Base-by-base conservation (phyloP, 371 early-diverging fungal genomes). In the Haplosporangium sp. region DNA sequence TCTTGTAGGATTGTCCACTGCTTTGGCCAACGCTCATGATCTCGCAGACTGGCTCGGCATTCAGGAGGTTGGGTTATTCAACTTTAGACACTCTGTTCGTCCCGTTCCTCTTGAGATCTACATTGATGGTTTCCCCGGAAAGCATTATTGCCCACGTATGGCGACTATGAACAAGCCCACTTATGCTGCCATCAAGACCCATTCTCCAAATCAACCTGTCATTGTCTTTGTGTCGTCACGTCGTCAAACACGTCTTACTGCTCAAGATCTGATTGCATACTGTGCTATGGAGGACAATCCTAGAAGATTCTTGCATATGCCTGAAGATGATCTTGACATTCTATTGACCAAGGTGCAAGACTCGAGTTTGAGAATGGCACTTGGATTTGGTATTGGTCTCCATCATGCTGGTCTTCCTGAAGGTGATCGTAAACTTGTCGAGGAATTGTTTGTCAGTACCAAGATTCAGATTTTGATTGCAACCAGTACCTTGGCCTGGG, bases 401-500 rank as follows among this genome's bases (percentile, higher is more conserved):
- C 99, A 99, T 85, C 99, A 99, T 83, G 99, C 99, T 13, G 99
- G 99, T 35, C 85, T 99, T 45, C 92, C 95, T 6, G 95, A 98
- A 67, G 83, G 83, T 13, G 97, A 99, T 68, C 90, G 99, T 50
- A 89, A 88, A 67, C 77, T 96, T 4, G 96, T 96, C n/a, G 99
- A 99, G 84, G 94, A 96, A 63, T 90, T 97, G 34, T 99, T 98
- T 84, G 87, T 92, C 60, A 92, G 93, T 65, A 89, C 93, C 79
- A 95, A 96, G 86, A 97, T 99, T 72, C 96, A 97, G 76, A 90
- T 99, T 42, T 83, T 99, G 70, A 92, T 99, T 52, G 96, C 97
- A 3, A 99, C 99, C 4, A 93, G 95, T 65, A 99, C 99, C 2
- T 86, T 99, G n/a, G 99, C 99, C 1, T 99, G 99, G 99, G 96